phyloP scores from a whole-genome alignment of 192 early-diverging fungal genomes.

The Backusella macrospora region DNA sequence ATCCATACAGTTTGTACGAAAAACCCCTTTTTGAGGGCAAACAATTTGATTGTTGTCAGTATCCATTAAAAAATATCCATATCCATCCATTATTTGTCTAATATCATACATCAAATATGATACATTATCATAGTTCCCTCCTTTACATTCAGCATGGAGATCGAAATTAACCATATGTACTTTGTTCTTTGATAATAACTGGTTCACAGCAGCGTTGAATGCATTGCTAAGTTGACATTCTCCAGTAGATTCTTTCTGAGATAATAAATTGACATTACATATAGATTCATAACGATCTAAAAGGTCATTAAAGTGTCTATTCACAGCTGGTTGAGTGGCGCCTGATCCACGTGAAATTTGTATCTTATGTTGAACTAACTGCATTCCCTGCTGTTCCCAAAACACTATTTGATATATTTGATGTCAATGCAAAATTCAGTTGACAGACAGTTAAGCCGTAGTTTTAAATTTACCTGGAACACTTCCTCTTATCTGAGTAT shows the following conservation, averaged over 20 bases:
- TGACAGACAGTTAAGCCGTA: not conserved
- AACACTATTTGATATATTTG: constrained; percentile 62
- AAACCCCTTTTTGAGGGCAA: constrained; percentile 77
- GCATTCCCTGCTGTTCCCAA: constrained; percentile 94
- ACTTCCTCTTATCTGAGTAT: constrained; percentile 86
- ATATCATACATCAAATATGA: constrained; percentile 59
- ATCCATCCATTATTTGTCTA: constrained; percentile 52
- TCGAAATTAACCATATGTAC: constrained; percentile 80
- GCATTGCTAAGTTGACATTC: constrained; percentile 73
- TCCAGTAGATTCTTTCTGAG: constrained; percentile 61
- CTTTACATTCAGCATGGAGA: constrained; percentile 78
- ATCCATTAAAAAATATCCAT: constrained; percentile 74
- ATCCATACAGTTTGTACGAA: constrained; percentile 94
- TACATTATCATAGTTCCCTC: constrained; percentile 78
- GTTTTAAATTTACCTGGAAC: constrained; percentile 58
- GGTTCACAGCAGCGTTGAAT: constrained; percentile 58
- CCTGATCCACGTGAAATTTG: constrained; percentile 80
- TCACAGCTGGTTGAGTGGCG: constrained; percentile 82
- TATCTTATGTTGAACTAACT: constrained; percentile 82
- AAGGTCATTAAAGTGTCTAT: constrained; percentile 75
- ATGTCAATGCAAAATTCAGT: not conserved
- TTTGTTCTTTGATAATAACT: constrained; percentile 47
- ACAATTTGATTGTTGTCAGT: constrained; percentile 57
- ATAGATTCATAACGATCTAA: constrained; percentile 73
- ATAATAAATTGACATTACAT: constrained; percentile 80